phyloP scores from a whole-genome alignment of 495 filamentous ascomycete species.

The Hypoxylon perforatum region DNA sequence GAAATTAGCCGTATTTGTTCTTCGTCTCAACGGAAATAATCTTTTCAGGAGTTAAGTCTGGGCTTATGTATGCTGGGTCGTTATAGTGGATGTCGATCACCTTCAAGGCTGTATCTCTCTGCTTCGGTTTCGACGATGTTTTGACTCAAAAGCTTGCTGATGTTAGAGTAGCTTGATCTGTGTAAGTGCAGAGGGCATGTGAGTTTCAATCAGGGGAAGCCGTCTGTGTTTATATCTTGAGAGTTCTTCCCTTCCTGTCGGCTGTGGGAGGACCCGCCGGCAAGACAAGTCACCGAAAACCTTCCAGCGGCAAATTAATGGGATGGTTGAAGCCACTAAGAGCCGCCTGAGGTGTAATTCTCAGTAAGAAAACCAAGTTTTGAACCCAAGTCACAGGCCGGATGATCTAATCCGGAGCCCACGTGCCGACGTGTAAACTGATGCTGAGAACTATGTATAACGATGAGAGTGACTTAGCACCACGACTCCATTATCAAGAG shows the following conservation, averaged over 20 bases:
- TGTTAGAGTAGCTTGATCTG: slow-evolving; percentile 4
- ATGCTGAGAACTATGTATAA: slow-evolving; percentile 20
- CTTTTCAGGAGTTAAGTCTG: slow-evolving; percentile 1
- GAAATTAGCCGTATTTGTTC: neutral
- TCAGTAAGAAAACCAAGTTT: slow-evolving; percentile 5
- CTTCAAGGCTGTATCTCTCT: neutral
- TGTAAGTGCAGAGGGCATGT: neutral
- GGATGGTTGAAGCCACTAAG: slow-evolving; percentile 14
- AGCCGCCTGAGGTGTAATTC: slow-evolving; percentile 14
- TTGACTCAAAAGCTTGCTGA: neutral
- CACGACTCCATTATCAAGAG: neutral
- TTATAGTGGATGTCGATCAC: neutral
- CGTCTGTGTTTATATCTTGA: slow-evolving; percentile 34
- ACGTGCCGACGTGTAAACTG: slow-evolving; percentile 14
- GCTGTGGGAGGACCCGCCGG: neutral
- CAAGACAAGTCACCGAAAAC: neutral
- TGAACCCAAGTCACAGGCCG: neutral
- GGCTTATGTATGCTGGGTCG: neutral
- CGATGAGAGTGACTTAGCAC: slow-evolving; percentile 12
- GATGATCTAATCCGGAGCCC: slow-evolving; percentile 23
- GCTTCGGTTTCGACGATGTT: neutral
- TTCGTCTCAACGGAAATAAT: neutral
- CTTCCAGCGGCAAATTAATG: neutral
- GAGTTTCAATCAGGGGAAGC: neutral
- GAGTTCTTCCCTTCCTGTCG: too few species aligned